Base-by-base conservation (phyloP, 2,329 filamentous ascomycete genomes). In the Phialophora chinensis region DNA sequence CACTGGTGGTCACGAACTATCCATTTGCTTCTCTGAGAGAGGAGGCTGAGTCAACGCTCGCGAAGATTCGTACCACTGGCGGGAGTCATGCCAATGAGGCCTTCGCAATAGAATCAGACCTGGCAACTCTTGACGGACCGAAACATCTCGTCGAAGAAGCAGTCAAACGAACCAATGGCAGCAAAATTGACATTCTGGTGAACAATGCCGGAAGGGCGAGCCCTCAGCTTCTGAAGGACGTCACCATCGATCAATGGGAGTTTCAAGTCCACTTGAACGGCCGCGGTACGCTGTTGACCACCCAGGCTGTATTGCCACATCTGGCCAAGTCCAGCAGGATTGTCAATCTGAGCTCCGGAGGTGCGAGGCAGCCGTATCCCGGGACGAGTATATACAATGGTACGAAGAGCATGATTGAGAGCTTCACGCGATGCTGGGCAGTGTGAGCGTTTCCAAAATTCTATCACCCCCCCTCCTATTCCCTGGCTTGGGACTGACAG, bases 331-430 rank as follows among this genome's bases (percentile, higher is more conserved):
- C 52, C 3, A 77, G 78, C 14, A 77, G 75, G n/a, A 78, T 82
- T 59, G 72, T 81, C 67, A 82, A 82, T 68, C 72, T 81, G 70
- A 66, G 65, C 56, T 65, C 60, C 1, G 35, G 33, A 10, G 65
- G 65, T 14, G 65, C 65, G 14, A 50, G 65, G n/a, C 60, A 63
- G 35, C 42, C 60, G 3, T 63, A 63, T 49, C 49, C 53, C 4
- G 65, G 65, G n/a, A 38, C 60, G 69, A 82, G 80, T n/a, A 80
- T 84, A 65, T 84, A 84, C 70, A 80, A 81, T 3, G 81, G 81
- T 0, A 82, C 79, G 8, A 84, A 84, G 71, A 80, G 79, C n/a
- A 83, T 83, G 79, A 76, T 82, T 0, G 82, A 84, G 67, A 77
- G 76, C 2, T 82, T 83, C 62, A 84, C 82, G 0, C 74, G 76